These are phyloP conservation scores for Penicillium sp. DNA, from an alignment of 2,329 filamentous ascomycete genomes.

Conservation along the genomic window DNA sequence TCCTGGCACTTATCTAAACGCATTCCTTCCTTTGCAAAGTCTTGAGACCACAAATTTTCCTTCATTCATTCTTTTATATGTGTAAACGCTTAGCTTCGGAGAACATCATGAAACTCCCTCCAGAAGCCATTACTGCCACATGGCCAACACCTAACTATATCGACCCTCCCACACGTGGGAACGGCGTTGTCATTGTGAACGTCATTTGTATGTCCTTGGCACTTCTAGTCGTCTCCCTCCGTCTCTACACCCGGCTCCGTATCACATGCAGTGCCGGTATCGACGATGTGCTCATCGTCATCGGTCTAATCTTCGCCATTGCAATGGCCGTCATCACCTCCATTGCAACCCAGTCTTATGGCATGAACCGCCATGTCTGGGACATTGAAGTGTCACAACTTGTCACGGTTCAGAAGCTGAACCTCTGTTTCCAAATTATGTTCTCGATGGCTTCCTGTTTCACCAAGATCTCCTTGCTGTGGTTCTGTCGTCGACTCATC, in stretches of 20 bases:
- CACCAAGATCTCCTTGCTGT: conserved; percentile 40
- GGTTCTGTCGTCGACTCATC: conserved; percentile 36
- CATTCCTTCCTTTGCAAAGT: background rate
- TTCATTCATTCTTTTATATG: background rate
- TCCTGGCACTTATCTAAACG: background rate
- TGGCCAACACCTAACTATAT: conserved; percentile 50
- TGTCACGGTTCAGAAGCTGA: conserved; percentile 33
- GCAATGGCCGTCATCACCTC: conserved; percentile 36
- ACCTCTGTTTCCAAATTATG: conserved; percentile 37
- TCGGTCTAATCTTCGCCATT: conserved; percentile 43
- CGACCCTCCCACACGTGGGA: conserved; percentile 46
- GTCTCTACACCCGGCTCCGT: conserved; percentile 47
- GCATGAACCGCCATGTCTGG: conserved; percentile 44
- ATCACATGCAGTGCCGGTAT: conserved; percentile 47
- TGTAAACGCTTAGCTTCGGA: background rate
- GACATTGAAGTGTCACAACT: conserved; percentile 35
- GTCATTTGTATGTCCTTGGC: conserved; percentile 41
- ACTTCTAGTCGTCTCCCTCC: conserved; percentile 41
- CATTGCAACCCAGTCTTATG: conserved; percentile 32
- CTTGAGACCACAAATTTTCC: no score
- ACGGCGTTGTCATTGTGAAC: conserved; percentile 43
- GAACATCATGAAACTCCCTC: conserved; percentile 39
- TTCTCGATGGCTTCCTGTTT: conserved; percentile 36
- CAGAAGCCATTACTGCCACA: conserved; percentile 39
- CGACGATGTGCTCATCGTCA: conserved; percentile 47